Percentiles rank a stretch among this genome's conserved stretches.
Evolutionary conservation across 345 rosid genomes (phyloP).

Genomic region (Camelina neglecta): DNA sequence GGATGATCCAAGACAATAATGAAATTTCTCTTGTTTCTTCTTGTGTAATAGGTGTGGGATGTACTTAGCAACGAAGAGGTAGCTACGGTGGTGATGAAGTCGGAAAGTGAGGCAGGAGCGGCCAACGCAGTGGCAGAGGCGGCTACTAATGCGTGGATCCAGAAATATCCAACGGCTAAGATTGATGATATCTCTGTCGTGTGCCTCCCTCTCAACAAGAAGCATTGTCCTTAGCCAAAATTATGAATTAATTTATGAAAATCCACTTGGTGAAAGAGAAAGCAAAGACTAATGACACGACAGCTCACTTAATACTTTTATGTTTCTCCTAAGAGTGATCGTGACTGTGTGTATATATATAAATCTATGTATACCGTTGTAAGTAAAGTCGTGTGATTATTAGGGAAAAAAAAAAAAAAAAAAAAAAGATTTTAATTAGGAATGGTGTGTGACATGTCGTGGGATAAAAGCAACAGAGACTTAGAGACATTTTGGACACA

Average conservation of each 20-base stretch:
- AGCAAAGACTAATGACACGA: constrained; percentile 7
- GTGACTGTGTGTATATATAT: not conserved
- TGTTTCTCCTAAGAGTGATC: constrained; percentile 20
- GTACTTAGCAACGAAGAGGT: constrained; percentile 75
- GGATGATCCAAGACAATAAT: not conserved
- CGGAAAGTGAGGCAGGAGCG: constrained; percentile 51
- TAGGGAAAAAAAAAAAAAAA: not conserved
- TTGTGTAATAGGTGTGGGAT: constrained; percentile 66
- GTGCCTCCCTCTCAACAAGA: constrained; percentile 61
- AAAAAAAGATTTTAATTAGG: constrained; percentile 9
- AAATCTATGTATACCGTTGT: constrained; percentile 1
- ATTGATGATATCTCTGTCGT: constrained; percentile 73
- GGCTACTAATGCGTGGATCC: constrained; percentile 65
- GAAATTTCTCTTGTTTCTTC: not conserved
- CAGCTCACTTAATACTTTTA: constrained; percentile 21
- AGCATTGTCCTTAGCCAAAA: not conserved
- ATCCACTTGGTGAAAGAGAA: not conserved
- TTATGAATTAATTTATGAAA: not conserved
- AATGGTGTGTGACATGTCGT: constrained; percentile 22
- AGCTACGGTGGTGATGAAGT: constrained; percentile 52
- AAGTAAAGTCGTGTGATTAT: constrained; percentile 10
- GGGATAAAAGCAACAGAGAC: constrained; percentile 36
- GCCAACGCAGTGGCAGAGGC: constrained; percentile 70
- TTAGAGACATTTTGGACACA: constrained; percentile 30
- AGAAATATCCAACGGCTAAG: constrained; percentile 61